A percentile compares a stretch with the other conserved stretches of the same genome.
Evolutionary conservation across 75 land plant genomes (phyloP).

Genomic region (Selaginella tamariscina): DNA sequence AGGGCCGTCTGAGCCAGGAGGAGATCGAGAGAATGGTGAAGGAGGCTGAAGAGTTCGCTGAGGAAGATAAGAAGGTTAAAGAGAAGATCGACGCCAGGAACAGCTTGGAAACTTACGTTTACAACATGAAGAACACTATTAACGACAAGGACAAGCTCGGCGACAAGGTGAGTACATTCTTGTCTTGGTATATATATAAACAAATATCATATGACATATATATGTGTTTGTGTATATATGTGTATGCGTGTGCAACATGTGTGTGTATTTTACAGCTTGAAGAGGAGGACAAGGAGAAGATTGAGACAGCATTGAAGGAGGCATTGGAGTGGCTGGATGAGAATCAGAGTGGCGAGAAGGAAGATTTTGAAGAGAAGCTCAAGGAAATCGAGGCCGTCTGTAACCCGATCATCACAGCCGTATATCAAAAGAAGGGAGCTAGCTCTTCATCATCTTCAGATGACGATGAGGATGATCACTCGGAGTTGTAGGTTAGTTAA

Average conservation of each 20-base stretch:
- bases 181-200: no score
- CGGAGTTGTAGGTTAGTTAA: neutral
- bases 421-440: constrained; percentile 1
- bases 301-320: constrained; percentile 1
- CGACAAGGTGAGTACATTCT: neutral
- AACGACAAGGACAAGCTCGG: constrained; percentile 5
- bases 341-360: constrained; percentile 1
- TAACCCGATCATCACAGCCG: constrained; percentile 1
- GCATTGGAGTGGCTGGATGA: constrained; percentile 4
- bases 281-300: constrained; percentile 9
- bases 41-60: constrained; percentile 5
- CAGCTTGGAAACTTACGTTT: constrained; percentile 7
- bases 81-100: constrained; percentile 8
- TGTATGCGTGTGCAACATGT: no score
- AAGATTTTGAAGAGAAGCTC: constrained; percentile 10
- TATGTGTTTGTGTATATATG: no score
- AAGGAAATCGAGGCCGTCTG: constrained; percentile 9
- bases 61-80: constrained; percentile 6
- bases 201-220: no score
- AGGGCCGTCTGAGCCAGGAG: constrained; percentile 1
- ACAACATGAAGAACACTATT: constrained; percentile 11
- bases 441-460: neutral
- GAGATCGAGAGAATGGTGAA: constrained; percentile 7
- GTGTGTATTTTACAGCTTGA: no score
- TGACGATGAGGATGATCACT: neutral